Base-by-base conservation (phyloP, 1,139 yeast species). In the Scheffersomyces cryptocercus region DNA sequence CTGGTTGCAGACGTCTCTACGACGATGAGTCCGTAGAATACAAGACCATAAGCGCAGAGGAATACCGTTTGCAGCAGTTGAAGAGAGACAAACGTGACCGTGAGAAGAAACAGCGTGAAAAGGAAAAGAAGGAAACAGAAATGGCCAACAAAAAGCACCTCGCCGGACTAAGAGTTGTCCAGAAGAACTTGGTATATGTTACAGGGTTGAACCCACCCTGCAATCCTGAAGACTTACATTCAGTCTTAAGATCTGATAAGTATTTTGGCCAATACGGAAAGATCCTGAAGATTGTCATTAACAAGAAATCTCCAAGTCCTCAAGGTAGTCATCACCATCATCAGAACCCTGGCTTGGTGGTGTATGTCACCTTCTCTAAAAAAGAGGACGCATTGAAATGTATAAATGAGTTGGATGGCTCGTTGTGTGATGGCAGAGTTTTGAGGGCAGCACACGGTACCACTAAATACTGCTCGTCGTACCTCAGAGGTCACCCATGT, bases 191-290 rank as follows among this genome's bases (percentile, higher is more conserved):
- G 61, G 99, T 95, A 8, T 95, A 95, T 61, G 98, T 95, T 14
- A 93, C 95, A 33, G 99, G 99, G 0, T 74, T 95, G 56, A 91
- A 90, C 58, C 98, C 99, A 1, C 91, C 90, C 28, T 84, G 88
- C 49, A 82, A 88, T 26, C 84, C 91, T 32, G 99, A 93, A 42
- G 99, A 95, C 50, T 79, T 95, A 48, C 96, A 90, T 51, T 71
- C 88, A 3, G 82, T 90, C 2, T 74, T 95, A 49, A 81, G 95
- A 53, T 85, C 96, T 2, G 99, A 93, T 50, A 88, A 87, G 61
- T 95, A 90, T 68, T 95, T 95, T 70, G 99, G 99, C 15, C 98
- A 95, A 67, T 95, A 91, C 64, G 99, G 99, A 46, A 89, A 88
- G 64, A 95, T 95, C 49, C 84, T 85, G 66, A 95, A 95, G 64